phyloP scores from a whole-genome alignment of 805 yeast genomes.

The Starmerella tilneyi region DNA sequence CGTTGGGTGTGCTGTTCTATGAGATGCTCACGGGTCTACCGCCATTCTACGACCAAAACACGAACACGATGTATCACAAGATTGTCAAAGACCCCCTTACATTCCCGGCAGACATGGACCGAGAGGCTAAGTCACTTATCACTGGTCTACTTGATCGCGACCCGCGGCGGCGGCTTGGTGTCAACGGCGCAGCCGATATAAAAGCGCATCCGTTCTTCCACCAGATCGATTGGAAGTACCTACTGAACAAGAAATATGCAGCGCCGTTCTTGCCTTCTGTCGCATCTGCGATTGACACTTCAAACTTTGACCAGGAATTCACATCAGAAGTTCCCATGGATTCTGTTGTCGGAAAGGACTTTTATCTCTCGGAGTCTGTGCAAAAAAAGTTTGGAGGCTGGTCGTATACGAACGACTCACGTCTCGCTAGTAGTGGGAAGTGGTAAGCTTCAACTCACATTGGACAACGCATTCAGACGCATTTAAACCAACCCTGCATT shows the following conservation, averaged over 20 bases:
- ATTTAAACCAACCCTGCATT: neutral
- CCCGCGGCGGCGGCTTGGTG: slow-evolving; percentile 67
- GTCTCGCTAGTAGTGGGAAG: slow-evolving; percentile 29
- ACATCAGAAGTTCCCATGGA: slow-evolving; percentile 90
- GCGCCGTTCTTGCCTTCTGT: slow-evolving; percentile 96
- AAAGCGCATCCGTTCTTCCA: slow-evolving; percentile 75
- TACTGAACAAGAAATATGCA: slow-evolving; percentile 73
- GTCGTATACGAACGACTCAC: slow-evolving; percentile 53
- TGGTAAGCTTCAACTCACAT: slow-evolving; percentile 22
- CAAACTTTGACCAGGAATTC: slow-evolving; percentile 79
- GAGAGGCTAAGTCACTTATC: slow-evolving; percentile 73
- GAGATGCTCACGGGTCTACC: slow-evolving; percentile 97
- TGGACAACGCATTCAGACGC: neutral
- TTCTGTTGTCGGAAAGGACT: slow-evolving; percentile 77
- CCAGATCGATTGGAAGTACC: slow-evolving; percentile 80
- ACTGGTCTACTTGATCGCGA: slow-evolving; percentile 71
- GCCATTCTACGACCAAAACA: slow-evolving; percentile 92
- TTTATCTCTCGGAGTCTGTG: slow-evolving; percentile 78
- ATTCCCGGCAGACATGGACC: slow-evolving; percentile 80
- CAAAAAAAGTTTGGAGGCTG: slow-evolving; percentile 98
- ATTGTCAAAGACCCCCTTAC: slow-evolving; percentile 78
- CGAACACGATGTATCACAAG: slow-evolving; percentile 85
- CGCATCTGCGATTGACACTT: slow-evolving; percentile 72
- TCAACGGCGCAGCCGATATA: slow-evolving; percentile 73
- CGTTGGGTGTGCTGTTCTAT: slow-evolving; percentile 81